Percentiles rank a stretch among this genome's conserved stretches.
phyloP scores from a whole-genome alignment of 164 flowering plant species.

The Buxus sempervirens region DNA sequence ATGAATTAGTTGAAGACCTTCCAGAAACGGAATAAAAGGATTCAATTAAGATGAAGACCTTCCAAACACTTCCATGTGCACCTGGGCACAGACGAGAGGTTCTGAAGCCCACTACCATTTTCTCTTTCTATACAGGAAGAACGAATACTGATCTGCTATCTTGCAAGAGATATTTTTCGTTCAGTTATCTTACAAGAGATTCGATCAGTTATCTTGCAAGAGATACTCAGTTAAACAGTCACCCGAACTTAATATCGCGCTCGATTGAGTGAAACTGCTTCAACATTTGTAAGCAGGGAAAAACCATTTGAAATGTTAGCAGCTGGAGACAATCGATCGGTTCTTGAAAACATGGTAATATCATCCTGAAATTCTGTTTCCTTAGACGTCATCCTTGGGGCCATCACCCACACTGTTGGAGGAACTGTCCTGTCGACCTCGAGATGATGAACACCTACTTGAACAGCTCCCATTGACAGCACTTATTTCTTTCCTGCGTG shows the following conservation, averaged over 20 bases:
- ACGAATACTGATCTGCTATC: no score
- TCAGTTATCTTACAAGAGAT: no score
- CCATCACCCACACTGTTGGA: constrained; percentile 55
- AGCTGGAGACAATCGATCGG: not conserved
- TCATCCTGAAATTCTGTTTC: not conserved
- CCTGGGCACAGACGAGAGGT: not conserved
- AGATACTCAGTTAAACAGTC: no score
- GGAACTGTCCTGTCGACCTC: constrained; percentile 50
- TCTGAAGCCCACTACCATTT: not conserved
- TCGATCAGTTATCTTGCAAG: no score
- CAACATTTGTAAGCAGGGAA: not conserved
- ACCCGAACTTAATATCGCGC: no score
- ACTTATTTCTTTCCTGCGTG: constrained; percentile 31
- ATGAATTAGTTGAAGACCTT: no score
- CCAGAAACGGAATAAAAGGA: not conserved
- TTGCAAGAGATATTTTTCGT: no score
- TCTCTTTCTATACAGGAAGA: not conserved
- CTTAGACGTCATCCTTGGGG: constrained; percentile 20
- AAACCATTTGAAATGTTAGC: not conserved
- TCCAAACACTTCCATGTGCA: not conserved
- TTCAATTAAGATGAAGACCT: not conserved
- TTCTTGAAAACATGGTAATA: no score
- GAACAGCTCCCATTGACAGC: constrained; percentile 45
- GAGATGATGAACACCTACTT: constrained; percentile 64
- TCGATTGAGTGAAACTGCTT: not conserved